Evolutionary conservation across 768 basidiomycete species (phyloP), one percentile per base, ranked within the genome.

Genomic region (Rubroboletus pulcherrimus): DNA sequence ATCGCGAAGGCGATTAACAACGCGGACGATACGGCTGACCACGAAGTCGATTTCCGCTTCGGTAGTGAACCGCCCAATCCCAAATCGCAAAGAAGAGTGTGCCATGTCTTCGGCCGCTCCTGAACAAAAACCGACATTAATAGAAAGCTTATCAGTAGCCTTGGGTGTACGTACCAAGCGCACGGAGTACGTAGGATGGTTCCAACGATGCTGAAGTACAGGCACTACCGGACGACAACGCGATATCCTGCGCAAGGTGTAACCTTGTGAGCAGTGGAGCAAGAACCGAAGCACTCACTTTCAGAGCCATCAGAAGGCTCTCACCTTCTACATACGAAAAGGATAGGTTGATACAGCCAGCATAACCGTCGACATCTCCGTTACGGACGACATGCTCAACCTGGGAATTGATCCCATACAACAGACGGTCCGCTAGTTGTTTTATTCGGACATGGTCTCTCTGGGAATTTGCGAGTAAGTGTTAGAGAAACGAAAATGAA

Each of bases 21-120:
- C 90, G 31, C 80, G 78, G 19, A 95, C 84, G 50, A 98, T 93
- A 66, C 92, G 87, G 60, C 83, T 80, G 38, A 95, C 81, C 47
- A 99, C 96, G 61, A 91, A 93, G 71, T 99, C 97, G 55, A 99
- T 81, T 74, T 99, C 97, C 4, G 87, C 91, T 69, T 98, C 94
- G 2, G 97, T 99, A 17, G 96, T 98, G 73, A 99, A 99, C 21
- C 97, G 86, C 26, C 97, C 97, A 57, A 99, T 89, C 44, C 97
- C 97, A 72, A 99, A 99, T 26, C 97, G 89, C 53, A 99, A 80
- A 17, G 93, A 96, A 17, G 94, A 97, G 70, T 99, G 97, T 0
- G 97, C 97, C 94, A 98, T 97, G 66, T 98, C 97, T 70, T 99
- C 97, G 29, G 94, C 93, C 35, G 96, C 93, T 63, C 92, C 91